Percentiles rank a stretch among this genome's conserved stretches.
Evolutionary conservation across 192 early-diverging fungal species (phyloP).

Genomic region (Piromyces finnis): DNA sequence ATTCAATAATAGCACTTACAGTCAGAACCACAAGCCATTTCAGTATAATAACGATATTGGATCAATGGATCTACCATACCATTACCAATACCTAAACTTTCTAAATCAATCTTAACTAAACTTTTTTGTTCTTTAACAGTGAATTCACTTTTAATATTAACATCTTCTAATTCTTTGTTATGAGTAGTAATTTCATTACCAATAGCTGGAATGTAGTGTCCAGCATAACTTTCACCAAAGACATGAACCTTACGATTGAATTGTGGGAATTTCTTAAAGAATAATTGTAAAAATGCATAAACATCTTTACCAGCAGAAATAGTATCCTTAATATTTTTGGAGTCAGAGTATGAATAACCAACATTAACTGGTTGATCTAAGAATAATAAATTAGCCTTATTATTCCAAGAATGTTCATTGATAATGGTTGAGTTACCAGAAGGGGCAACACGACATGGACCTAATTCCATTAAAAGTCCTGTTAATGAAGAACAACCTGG

Average conservation of each 20-base stretch:
- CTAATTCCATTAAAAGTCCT: slow-evolving; percentile 65
- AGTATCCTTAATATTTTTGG: slow-evolving; percentile 45
- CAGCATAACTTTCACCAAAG: slow-evolving; percentile 71
- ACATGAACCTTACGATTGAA: slow-evolving; percentile 66
- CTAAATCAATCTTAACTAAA: slow-evolving; percentile 45
- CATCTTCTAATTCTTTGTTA: slow-evolving; percentile 38
- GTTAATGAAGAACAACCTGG: slow-evolving; percentile 68
- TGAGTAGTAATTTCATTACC: slow-evolving; percentile 58
- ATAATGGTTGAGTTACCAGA: slow-evolving; percentile 38
- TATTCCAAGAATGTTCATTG: slow-evolving; percentile 80
- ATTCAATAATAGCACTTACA: slow-evolving; percentile 6
- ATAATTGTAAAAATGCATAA: slow-evolving; percentile 82
- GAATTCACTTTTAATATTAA: neutral
- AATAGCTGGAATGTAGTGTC: slow-evolving; percentile 89
- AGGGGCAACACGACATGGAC: slow-evolving; percentile 45
- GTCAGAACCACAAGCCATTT: slow-evolving; percentile 5
- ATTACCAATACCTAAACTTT: slow-evolving; percentile 74
- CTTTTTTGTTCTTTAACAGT: slow-evolving; percentile 9
- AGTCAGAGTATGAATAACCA: neutral
- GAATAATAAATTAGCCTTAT: slow-evolving; percentile 52
- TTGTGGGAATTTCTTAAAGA: slow-evolving; percentile 71
- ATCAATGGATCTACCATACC: slow-evolving; percentile 72
- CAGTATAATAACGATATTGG: slow-evolving; percentile 75
- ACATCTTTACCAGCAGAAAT: slow-evolving; percentile 67
- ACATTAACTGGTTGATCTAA: slow-evolving; percentile 40